Evolutionary conservation across 106 monocot genomes (phyloP).

Genomic region (Dioscorea dumetorum): DNA sequence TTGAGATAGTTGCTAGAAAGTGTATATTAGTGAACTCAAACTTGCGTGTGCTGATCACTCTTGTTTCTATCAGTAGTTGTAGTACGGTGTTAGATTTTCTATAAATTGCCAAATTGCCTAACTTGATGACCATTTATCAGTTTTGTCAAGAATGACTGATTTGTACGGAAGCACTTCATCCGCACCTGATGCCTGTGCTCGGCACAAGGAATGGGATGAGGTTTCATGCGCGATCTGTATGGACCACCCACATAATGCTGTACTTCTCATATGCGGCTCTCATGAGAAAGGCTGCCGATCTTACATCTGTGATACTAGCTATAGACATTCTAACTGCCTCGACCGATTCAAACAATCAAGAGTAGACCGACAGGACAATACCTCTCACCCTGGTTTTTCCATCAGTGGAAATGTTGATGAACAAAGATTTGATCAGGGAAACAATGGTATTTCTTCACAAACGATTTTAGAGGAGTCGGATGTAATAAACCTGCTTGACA

Average conservation of each 20-base stretch:
- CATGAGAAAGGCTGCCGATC: constrained; percentile 77
- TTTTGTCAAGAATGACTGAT: constrained; percentile 30
- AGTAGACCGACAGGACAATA: neutral
- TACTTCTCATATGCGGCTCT: constrained; percentile 64
- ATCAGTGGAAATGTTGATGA: neutral
- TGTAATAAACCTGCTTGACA: neutral
- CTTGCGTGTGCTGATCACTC: too few species aligned
- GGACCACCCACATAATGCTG: constrained; percentile 91
- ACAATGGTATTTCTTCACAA: constrained; percentile 8
- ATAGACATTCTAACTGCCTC: constrained; percentile 81
- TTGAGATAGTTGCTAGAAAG: too few species aligned
- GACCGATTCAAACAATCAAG: constrained; percentile 54
- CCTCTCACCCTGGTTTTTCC: constrained; percentile 9
- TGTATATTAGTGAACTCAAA: too few species aligned
- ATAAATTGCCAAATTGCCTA: too few species aligned
- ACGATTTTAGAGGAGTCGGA: neutral
- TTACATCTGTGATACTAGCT: constrained; percentile 87
- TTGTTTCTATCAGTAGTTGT: too few species aligned
- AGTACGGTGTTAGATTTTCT: too few species aligned
- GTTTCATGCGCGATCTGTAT: constrained; percentile 76
- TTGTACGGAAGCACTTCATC: constrained; percentile 28
- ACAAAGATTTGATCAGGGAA: neutral
- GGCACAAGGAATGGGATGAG: constrained; percentile 77
- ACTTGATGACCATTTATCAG: too few species aligned
- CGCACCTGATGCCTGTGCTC: constrained; percentile 13